A percentile compares a stretch with the other conserved stretches of the same genome.
phyloP scores from a whole-genome alignment of 768 basidiomycete species.

The Russula earlei region DNA sequence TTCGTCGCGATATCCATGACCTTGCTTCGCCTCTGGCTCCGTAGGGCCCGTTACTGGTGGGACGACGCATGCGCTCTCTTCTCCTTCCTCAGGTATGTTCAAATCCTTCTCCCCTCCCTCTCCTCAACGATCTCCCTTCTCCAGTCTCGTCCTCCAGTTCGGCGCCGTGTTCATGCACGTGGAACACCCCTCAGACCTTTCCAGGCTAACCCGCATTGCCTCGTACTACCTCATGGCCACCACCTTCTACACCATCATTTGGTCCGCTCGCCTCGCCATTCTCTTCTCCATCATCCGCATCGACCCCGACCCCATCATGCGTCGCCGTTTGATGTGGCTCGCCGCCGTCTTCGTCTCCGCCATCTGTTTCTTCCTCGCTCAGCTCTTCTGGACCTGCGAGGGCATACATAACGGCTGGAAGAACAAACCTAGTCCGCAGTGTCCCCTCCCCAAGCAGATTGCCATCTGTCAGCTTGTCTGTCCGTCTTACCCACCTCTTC shows the following conservation, averaged over 20 bases:
- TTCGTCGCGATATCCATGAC: conserved; percentile 23
- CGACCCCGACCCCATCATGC: conserved; percentile 30
- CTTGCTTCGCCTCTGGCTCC: conserved; percentile 19
- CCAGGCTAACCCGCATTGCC: conserved; percentile 20
- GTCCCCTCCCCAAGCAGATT: conserved; percentile 37
- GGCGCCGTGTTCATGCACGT: conserved; percentile 25
- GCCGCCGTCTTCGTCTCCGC: conserved; percentile 25
- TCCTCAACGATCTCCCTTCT: not conserved
- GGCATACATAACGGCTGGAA: conserved; percentile 33
- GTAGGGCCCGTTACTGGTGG: conserved; percentile 24
- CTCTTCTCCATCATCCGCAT: conserved; percentile 47
- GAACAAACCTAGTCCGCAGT: conserved; percentile 28
- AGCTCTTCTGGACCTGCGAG: conserved; percentile 39
- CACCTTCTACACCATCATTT: conserved; percentile 24
- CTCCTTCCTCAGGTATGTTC: conserved; percentile 19
- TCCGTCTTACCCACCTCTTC: conserved; percentile 25
- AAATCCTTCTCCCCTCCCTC: not conserved
- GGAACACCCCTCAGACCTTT: conserved; percentile 15
- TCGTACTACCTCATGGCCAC: conserved; percentile 26
- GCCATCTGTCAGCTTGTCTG: conserved; percentile 45
- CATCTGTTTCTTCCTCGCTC: conserved; percentile 33
- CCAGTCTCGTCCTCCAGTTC: conserved; percentile 21
- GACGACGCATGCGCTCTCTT: conserved; percentile 24
- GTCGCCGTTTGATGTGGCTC: conserved; percentile 12
- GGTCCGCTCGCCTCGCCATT: conserved; percentile 38